Conservation (phyloP, 371 early-diverging fungal species). For the Apophysomyces ossiformis region DNA sequence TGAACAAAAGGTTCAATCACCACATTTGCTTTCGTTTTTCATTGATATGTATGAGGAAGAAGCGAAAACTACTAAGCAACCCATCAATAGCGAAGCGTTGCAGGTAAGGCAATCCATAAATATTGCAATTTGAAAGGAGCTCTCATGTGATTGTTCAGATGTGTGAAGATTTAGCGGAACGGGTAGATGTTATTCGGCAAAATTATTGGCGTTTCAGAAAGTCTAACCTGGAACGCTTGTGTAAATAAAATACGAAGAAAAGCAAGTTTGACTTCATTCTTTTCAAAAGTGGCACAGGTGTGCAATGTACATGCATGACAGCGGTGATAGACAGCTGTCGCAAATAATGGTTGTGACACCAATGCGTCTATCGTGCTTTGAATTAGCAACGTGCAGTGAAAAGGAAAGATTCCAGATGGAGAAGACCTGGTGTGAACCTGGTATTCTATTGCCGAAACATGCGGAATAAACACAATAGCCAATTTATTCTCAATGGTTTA, state of each 20-base stretch:
- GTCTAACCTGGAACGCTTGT: slow-evolving; percentile 33
- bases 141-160: slow-evolving; percentile 28
- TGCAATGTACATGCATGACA: too few species aligned
- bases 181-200: slow-evolving; percentile 67
- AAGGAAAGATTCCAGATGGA: too few species aligned
- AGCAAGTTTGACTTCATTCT: too few species aligned
- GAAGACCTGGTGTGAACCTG: too few species aligned
- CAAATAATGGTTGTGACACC: too few species aligned
- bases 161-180: slow-evolving; percentile 63
- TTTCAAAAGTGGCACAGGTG: too few species aligned
- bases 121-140: not conserved
- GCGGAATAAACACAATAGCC: too few species aligned
- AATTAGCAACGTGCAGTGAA: too few species aligned
- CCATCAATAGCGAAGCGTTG: slow-evolving; percentile 45
- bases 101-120: slow-evolving; percentile 28
- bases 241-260: slow-evolving; percentile 16
- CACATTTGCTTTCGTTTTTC: slow-evolving; percentile 63
- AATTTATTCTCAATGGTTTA: not conserved
- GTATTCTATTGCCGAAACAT: too few species aligned
- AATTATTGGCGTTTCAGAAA: slow-evolving; percentile 81
- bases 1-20: slow-evolving; percentile 48
- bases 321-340: too few species aligned
- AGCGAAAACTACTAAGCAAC: slow-evolving; percentile 36
- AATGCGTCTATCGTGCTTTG: too few species aligned
- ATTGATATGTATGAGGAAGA: slow-evolving; percentile 73